A percentile compares a stretch with the other conserved stretches of the same genome.
Conservation (phyloP, 208 protist species). For the Acanthamoeba royreba region DNA sequence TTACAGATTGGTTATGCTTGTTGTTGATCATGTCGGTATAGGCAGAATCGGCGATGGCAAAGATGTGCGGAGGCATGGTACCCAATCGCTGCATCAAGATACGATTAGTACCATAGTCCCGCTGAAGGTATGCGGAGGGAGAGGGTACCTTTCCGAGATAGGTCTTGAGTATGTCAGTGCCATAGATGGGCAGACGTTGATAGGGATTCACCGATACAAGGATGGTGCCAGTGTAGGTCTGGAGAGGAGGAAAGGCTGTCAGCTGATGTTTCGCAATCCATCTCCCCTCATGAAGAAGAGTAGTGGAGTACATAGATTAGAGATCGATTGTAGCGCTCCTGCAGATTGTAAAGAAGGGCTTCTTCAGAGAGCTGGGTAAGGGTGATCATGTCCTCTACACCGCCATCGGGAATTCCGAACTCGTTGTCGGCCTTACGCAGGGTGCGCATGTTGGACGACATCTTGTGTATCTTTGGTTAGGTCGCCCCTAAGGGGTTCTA, state of each 20-base stretch:
- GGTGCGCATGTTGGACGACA: not conserved
- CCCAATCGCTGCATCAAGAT: not conserved
- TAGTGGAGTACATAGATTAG: conserved; percentile 52
- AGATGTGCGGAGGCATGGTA: conserved; percentile 60
- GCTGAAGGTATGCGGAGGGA: not conserved
- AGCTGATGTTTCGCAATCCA: not conserved
- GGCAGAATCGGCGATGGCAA: conserved; percentile 63
- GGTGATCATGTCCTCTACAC: conserved; percentile 63
- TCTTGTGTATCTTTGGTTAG: not conserved
- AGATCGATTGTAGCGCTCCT: conserved; percentile 38
- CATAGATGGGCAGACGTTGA: conserved; percentile 22
- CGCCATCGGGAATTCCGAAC: not conserved
- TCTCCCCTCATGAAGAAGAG: not conserved
- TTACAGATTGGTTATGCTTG: conserved; percentile 31
- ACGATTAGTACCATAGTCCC: too few species aligned
- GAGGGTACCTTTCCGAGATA: not conserved
- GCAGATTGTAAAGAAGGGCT: conserved; percentile 54
- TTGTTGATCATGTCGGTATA: conserved; percentile 38
- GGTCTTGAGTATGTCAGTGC: not conserved
- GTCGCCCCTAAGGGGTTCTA: too few species aligned
- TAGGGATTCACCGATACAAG: conserved; percentile 76
- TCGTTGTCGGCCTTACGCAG: not conserved
- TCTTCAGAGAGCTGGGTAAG: conserved; percentile 51
- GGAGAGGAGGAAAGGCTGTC: not conserved
- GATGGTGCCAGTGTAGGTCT: conserved; percentile 73